Conservation (phyloP, 2,329 filamentous ascomycete genomes). For the Hypoxylon sp. region DNA sequence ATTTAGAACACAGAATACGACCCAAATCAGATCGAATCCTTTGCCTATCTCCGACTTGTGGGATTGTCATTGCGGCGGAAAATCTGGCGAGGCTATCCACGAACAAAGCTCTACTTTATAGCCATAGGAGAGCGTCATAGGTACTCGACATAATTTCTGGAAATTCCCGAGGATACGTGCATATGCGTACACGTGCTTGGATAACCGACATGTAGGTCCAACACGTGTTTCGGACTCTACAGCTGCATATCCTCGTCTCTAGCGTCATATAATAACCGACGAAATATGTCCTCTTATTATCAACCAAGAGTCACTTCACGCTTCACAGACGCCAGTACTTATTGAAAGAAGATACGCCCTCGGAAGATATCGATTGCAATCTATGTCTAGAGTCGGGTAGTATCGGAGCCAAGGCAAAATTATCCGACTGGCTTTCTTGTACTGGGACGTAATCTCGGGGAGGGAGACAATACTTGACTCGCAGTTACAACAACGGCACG, state of each 20-base stretch:
- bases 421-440: slow-evolving; percentile 34
- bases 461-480: slow-evolving; percentile 12
- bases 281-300: not conserved
- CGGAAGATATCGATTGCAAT: not conserved
- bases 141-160: slow-evolving; percentile 11
- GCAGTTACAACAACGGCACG: slow-evolving; percentile 23
- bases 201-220: slow-evolving; percentile 2
- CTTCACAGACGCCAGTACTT: not conserved
- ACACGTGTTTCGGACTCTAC: not conserved
- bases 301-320: not conserved
- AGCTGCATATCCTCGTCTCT: slow-evolving; percentile 3
- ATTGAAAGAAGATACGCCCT: not conserved
- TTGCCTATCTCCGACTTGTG: slow-evolving; percentile 14
- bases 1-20: slow-evolving; percentile 25
- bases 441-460: slow-evolving; percentile 9
- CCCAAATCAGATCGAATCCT: slow-evolving; percentile 1
- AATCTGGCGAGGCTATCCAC: slow-evolving; percentile 11
- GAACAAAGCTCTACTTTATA: slow-evolving; percentile 16
- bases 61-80: not conserved
- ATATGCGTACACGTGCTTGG: not conserved
- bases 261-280: not conserved
- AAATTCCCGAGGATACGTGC: not conserved
- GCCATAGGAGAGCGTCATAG: slow-evolving; percentile 14
- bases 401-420: slow-evolving; percentile 28
- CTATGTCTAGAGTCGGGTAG: slow-evolving; percentile 9